phyloP scores from a whole-genome alignment of 108 stramenopile species.

The Nitzschia inconspicua region DNA sequence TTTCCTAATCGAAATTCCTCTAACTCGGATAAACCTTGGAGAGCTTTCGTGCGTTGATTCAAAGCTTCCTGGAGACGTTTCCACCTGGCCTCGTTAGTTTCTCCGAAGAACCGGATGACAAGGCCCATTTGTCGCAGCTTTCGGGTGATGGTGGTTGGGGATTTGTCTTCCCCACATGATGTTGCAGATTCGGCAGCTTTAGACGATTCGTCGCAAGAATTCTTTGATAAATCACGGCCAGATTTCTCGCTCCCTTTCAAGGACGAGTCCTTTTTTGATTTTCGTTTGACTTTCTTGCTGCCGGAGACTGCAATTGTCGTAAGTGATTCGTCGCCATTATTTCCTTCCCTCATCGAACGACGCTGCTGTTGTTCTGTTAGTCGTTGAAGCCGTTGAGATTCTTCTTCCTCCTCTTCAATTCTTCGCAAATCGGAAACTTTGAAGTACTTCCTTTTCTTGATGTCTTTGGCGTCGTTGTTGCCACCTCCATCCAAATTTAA shows the following conservation, averaged over 20 bases:
- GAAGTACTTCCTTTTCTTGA: slow-evolving; percentile 42
- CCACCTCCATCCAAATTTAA: background rate
- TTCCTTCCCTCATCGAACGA: background rate
- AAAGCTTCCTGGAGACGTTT: slow-evolving; percentile 49
- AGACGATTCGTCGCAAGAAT: too few relatives aligned
- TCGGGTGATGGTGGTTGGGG: slow-evolving; percentile 29
- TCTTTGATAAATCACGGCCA: background rate
- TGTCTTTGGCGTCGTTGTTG: too few relatives aligned
- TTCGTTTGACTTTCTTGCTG: too few relatives aligned
- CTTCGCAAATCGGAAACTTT: slow-evolving; percentile 50
- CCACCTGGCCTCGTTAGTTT: slow-evolving; percentile 36
- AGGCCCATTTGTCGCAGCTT: slow-evolving; percentile 60
- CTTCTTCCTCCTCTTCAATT: slow-evolving; percentile 52
- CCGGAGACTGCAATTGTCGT: background rate
- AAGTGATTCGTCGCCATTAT: slow-evolving; percentile 5
- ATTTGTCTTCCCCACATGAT: slow-evolving; percentile 1
- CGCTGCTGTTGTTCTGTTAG: background rate
- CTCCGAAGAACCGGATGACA: slow-evolving; percentile 76
- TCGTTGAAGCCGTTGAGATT: slow-evolving; percentile 23
- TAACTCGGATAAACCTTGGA: slow-evolving; percentile 47
- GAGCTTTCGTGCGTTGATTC: slow-evolving; percentile 41
- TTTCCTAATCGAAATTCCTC: slow-evolving; percentile 76
- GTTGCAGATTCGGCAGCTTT: background rate
- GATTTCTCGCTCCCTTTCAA: background rate
- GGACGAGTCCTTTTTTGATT: background rate